Conservation (phyloP, 148 eudicot species). For the Cornus kousa region DNA sequence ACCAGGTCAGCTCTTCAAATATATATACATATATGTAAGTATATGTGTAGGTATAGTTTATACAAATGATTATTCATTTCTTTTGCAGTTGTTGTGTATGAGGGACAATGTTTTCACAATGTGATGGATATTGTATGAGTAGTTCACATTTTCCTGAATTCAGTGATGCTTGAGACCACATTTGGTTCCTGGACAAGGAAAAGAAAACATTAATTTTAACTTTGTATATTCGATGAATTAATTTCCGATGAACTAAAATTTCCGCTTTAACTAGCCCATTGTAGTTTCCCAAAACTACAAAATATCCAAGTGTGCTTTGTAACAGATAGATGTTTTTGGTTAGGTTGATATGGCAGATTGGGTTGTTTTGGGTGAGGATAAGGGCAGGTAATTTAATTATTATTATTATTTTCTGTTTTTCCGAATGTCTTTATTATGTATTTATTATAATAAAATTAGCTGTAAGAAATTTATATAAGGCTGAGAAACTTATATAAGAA, state of each 20-base stretch:
- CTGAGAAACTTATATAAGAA: no score
- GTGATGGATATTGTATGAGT: background rate
- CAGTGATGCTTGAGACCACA: background rate
- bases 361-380: no score
- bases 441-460: no score
- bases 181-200: background rate
- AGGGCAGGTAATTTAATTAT: no score
- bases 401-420: no score
- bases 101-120: background rate
- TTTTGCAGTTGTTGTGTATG: background rate
- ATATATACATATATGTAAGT: background rate
- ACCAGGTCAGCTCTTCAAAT: constrained; percentile 46
- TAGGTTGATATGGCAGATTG: no score
- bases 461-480: no score
- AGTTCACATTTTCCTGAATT: background rate
- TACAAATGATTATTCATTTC: no score
- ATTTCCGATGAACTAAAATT: background rate
- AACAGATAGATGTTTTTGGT: no score
- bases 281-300: background rate
- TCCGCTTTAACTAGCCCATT: background rate
- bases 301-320: background rate
- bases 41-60: no score
- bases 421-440: no score
- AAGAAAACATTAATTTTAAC: background rate
- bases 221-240: background rate